Base-by-base conservation (phyloP, 371 early-diverging fungal species). In the Batkoa obscura region DNA sequence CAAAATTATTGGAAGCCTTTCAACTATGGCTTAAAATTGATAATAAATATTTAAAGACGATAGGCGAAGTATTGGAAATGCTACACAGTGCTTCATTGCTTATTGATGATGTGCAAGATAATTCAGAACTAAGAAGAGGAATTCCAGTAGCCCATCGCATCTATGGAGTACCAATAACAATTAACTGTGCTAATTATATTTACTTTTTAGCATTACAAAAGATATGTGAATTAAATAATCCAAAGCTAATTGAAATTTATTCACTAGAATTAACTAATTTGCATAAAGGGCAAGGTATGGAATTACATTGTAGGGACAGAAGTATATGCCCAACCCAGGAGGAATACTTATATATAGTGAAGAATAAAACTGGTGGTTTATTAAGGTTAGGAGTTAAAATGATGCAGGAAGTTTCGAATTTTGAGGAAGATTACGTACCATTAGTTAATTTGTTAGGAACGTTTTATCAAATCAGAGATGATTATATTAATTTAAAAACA, bases 31-130 rank as follows among this genome's bases (percentile, higher is more conserved):
- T 94, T 3, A 62, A 81, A 2, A 84, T 94, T 0, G 85, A 88
- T 9, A 57, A 68, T 5, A 69, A 68, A 2, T 67, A 81, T 37
- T 68, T 94, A 34, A 62, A 64, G 0, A 62, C 75, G 32, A 92
- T 97, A 34, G 74, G 77, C 39, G 76, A 80, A 47, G 80, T 89
- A 8, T 79, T 94, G 15, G 88, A 84, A 55, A 93, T 91, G 90
- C 81, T 97, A 31, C 97, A 97, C 60, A 88, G 79, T 38, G 84
- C 94, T 23, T 87, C 88, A 67, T 64, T 97, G 42, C 68, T 97
- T 89, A 80, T 96, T 42, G 96, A 96, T 64, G 98, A 97, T 62
- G 86, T 97, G 15, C 88, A 97, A 66, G 98, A 97, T 65, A 82
- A 77, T 56, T 93, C 94, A 0, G 74, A 73, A 23, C 60, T 95